These are phyloP conservation scores for Gyromitra esculenta DNA, from an alignment of 2,329 filamentous ascomycete genomes.

Conservation along the genomic window DNA sequence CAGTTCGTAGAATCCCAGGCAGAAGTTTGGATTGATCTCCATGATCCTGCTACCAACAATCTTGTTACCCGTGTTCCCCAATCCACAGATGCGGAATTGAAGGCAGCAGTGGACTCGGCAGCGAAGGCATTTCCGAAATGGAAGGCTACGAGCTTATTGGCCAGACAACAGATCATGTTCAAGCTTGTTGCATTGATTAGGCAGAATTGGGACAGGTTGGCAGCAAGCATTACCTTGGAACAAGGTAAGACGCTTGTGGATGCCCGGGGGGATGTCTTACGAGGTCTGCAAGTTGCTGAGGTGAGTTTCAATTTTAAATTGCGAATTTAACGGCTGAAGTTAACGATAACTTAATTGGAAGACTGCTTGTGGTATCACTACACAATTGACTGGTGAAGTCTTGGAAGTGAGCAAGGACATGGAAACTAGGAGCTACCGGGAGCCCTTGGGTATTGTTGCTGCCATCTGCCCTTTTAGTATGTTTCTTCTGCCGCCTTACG, in stretches of 20 bases:
- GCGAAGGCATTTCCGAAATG: slow-evolving; percentile 78
- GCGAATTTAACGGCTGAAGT: neutral
- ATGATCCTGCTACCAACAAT: slow-evolving; percentile 87
- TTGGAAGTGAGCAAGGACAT: slow-evolving; percentile 89
- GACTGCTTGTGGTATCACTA: slow-evolving; percentile 80
- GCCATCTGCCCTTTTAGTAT: slow-evolving; percentile 88
- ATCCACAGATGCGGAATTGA: slow-evolving; percentile 79
- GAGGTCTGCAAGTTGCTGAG: slow-evolving; percentile 85
- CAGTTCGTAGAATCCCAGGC: slow-evolving; percentile 75
- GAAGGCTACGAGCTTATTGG: slow-evolving; percentile 76
- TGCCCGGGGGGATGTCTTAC: slow-evolving; percentile 81
- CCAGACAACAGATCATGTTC: slow-evolving; percentile 87
- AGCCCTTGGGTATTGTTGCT: slow-evolving; percentile 81
- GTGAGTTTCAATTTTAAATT: slow-evolving; percentile 32
- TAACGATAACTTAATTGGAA: slow-evolving; percentile 30
- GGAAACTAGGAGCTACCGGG: slow-evolving; percentile 84
- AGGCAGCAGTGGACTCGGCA: slow-evolving; percentile 77
- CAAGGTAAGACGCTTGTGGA: slow-evolving; percentile 90
- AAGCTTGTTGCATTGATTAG: slow-evolving; percentile 81
- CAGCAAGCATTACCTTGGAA: slow-evolving; percentile 85
- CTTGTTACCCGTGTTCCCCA: slow-evolving; percentile 84
- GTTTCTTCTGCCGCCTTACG: slow-evolving; percentile 58
- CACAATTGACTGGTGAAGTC: slow-evolving; percentile 82
- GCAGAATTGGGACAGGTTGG: slow-evolving; percentile 85
- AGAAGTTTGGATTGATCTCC: slow-evolving; percentile 78